Evolutionary conservation across 2,329 filamentous ascomycete species (phyloP).

Genomic region (Colletotrichum sp.): DNA sequence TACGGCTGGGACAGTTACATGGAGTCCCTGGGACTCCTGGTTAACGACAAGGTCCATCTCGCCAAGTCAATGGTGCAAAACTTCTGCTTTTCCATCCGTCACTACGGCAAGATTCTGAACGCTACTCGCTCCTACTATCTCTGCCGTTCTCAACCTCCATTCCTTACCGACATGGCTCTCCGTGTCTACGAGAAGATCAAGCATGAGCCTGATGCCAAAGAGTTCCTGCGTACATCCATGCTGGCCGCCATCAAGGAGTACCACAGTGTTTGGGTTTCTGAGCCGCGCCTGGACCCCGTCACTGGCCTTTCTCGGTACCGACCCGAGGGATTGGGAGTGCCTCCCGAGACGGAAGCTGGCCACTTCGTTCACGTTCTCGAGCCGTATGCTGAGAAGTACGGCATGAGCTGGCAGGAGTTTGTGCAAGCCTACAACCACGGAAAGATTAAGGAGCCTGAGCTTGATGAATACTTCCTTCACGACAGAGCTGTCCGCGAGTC

Average conservation of each 20-base stretch:
- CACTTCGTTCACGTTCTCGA: constrained; percentile 86
- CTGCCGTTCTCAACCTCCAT: constrained; percentile 91
- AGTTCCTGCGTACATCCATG: constrained; percentile 81
- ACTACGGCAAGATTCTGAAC: constrained; percentile 98
- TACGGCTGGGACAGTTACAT: constrained; percentile 99
- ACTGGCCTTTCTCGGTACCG: constrained; percentile 86
- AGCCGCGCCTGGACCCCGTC: constrained; percentile 77
- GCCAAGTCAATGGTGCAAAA: constrained; percentile 95
- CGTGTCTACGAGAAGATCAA: constrained; percentile 94
- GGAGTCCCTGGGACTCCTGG: constrained; percentile 88
- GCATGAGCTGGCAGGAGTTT: constrained; percentile 83
- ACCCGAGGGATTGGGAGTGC: constrained; percentile 83
- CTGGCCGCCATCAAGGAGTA: constrained; percentile 98
- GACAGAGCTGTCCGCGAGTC: constrained; percentile 96
- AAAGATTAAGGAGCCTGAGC: constrained; percentile 78
- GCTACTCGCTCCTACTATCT: constrained; percentile 97
- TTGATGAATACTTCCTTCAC: constrained; percentile 95
- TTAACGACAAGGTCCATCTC: constrained; percentile 83
- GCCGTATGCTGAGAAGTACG: constrained; percentile 84
- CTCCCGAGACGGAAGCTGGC: constrained; percentile 86
- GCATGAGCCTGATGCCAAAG: constrained; percentile 77
- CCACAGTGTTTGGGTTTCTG: constrained; percentile 83
- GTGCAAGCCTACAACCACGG: constrained; percentile 86
- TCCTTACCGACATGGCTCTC: constrained; percentile 96
- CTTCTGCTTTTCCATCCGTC: constrained; percentile 97